These are phyloP conservation scores for Asterella californica DNA, from an alignment of 225 moss, liverwort and hornwort genomes.

Conservation along the genomic window DNA sequence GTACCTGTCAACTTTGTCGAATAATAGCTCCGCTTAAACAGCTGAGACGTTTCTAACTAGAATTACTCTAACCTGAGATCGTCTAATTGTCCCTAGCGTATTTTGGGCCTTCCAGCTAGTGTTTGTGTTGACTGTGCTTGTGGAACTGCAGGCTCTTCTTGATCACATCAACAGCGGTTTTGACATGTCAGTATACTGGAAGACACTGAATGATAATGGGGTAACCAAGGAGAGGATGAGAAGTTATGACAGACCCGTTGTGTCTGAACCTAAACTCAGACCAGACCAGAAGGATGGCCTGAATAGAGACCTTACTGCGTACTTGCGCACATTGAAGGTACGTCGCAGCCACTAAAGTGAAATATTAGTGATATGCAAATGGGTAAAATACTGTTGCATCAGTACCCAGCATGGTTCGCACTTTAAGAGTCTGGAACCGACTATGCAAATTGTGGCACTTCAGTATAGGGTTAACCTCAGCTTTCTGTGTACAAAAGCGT, in stretches of 20 bases:
- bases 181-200: slow-evolving; percentile 83
- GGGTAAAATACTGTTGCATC: no score
- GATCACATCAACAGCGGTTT: slow-evolving; percentile 67
- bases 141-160: slow-evolving; percentile 64
- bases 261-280: slow-evolving; percentile 77
- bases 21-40: background rate
- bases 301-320: slow-evolving; percentile 71
- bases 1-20: slow-evolving; percentile 22
- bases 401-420: no score
- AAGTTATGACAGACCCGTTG: slow-evolving; percentile 87
- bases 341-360: background rate
- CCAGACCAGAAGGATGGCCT: slow-evolving; percentile 69
- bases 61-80: background rate
- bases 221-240: slow-evolving; percentile 90
- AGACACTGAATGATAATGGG: slow-evolving; percentile 76
- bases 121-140: background rate
- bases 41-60: background rate
- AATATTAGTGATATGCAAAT: no score
- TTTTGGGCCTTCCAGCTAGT: no score
- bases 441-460: no score
- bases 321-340: slow-evolving; percentile 91
- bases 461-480: background rate
- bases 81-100: background rate
- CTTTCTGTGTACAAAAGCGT: background rate
- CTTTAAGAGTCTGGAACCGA: no score